phyloP scores from a whole-genome alignment of 208 protist genomes.

The Acanthamoeba royreba region DNA sequence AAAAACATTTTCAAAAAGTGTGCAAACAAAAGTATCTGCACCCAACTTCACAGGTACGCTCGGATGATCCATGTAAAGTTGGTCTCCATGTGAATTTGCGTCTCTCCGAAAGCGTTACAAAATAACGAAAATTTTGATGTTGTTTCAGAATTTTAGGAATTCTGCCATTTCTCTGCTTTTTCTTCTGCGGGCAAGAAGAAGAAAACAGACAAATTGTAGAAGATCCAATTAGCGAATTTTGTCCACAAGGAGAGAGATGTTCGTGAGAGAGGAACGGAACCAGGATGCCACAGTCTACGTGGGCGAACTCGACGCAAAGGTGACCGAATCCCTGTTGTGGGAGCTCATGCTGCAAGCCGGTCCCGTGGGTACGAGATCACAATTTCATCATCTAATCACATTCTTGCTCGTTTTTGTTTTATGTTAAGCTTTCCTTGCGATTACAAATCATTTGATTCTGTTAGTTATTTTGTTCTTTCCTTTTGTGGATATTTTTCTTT shows the following conservation, averaged over 20 bases:
- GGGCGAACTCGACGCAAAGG: conserved; percentile 84
- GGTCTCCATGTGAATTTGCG: too few relatives aligned
- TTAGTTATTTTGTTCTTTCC: background rate
- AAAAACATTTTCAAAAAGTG: too few relatives aligned
- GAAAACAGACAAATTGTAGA: background rate
- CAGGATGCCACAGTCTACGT: conserved; percentile 88
- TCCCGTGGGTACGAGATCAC: conserved; percentile 75
- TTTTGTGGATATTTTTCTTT: background rate
- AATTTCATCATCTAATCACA: background rate
- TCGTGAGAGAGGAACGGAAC: conserved; percentile 76
- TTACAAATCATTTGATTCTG: too few relatives aligned
- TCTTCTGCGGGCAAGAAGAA: background rate
- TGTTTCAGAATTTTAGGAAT: too few relatives aligned
- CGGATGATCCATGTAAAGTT: too few relatives aligned
- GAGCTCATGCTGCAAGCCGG: conserved; percentile 91
- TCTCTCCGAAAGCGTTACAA: too few relatives aligned
- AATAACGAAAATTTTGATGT: too few relatives aligned
- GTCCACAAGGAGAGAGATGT: background rate
- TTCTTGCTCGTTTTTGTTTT: background rate
- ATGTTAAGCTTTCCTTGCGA: too few relatives aligned
- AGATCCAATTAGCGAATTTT: background rate
- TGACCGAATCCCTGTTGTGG: conserved; percentile 86
- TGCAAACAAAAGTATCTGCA: too few relatives aligned
- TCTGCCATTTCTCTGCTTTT: background rate
- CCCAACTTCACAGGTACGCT: too few relatives aligned